A percentile compares a stretch with the other conserved stretches of the same genome.
Evolutionary conservation across 2,329 filamentous ascomycete genomes (phyloP).

Genomic region (Alternaria sp.): DNA sequence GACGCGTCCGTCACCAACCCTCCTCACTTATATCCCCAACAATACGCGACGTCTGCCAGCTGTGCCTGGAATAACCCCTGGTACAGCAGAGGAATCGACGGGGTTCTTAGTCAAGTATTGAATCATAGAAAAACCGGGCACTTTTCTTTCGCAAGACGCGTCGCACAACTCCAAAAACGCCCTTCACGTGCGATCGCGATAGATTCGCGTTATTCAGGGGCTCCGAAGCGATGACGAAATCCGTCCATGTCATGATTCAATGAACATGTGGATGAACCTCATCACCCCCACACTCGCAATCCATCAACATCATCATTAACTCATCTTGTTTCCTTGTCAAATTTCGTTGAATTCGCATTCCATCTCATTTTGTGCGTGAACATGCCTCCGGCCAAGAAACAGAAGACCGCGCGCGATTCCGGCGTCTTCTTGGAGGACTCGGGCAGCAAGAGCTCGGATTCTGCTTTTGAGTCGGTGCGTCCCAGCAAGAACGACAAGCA

Average conservation of each 20-base stretch:
- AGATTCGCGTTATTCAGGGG: slow-evolving; percentile 18
- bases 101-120: background rate
- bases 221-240: slow-evolving; percentile 16
- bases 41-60: background rate
- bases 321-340: background rate
- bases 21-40: background rate
- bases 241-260: slow-evolving; percentile 19
- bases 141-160: background rate
- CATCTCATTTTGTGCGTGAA: background rate
- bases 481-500: slow-evolving; percentile 6
- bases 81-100: background rate
- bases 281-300: background rate
- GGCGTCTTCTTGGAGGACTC: slow-evolving; percentile 12
- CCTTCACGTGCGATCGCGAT: slow-evolving; percentile 17
- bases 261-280: background rate
- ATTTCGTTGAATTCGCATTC: background rate
- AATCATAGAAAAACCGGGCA: background rate
- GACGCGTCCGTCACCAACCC: background rate
- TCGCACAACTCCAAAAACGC: background rate
- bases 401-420: slow-evolving; percentile 17
- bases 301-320: background rate
- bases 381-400: slow-evolving; percentile 26
- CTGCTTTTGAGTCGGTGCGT: slow-evolving; percentile 13
- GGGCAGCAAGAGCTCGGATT: slow-evolving; percentile 15
- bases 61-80: background rate